These are phyloP conservation scores for Trichoderma asperellum DNA, from an alignment of 2,329 filamentous ascomycete species.

Conservation along the genomic window DNA sequence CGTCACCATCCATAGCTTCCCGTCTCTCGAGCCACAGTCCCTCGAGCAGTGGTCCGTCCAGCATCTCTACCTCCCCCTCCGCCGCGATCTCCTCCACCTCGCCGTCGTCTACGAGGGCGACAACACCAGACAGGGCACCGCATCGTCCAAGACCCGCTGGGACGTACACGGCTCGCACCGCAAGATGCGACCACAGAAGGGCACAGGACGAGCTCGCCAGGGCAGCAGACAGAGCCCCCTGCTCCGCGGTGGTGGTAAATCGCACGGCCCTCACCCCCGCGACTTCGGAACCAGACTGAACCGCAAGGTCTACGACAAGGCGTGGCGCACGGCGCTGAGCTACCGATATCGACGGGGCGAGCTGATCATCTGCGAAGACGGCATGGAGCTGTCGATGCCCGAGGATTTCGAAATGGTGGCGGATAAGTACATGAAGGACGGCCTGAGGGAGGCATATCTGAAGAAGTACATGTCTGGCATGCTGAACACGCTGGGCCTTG, in stretches of 20 bases:
- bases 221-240: constrained; percentile 83
- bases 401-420: constrained; percentile 53
- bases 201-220: constrained; percentile 75
- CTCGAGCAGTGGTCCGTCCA: constrained; percentile 79
- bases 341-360: constrained; percentile 89
- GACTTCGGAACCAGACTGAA: constrained; percentile 86
- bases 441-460: constrained; percentile 59
- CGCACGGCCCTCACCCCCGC: constrained; percentile 86
- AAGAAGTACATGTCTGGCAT: constrained; percentile 68
- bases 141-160: constrained; percentile 76
- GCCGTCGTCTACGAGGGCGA: constrained; percentile 94
- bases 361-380: constrained; percentile 80
- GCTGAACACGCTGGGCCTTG: constrained; percentile 72
- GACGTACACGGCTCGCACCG: constrained; percentile 82
- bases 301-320: constrained; percentile 90
- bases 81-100: constrained; percentile 88
- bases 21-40: constrained; percentile 78
- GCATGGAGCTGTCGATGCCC: constrained; percentile 67
- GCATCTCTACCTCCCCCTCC: constrained; percentile 84
- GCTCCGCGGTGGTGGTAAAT: constrained; percentile 81
- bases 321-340: constrained; percentile 90
- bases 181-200: constrained; percentile 88
- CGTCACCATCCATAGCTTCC: constrained; percentile 88
- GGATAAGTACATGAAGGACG: constrained; percentile 49
- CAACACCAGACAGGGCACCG: constrained; percentile 82